A percentile compares a stretch with the other conserved stretches of the same genome.
Conservation (phyloP, 352 stramenopile species). For the Thalassiosira exigua region DNA sequence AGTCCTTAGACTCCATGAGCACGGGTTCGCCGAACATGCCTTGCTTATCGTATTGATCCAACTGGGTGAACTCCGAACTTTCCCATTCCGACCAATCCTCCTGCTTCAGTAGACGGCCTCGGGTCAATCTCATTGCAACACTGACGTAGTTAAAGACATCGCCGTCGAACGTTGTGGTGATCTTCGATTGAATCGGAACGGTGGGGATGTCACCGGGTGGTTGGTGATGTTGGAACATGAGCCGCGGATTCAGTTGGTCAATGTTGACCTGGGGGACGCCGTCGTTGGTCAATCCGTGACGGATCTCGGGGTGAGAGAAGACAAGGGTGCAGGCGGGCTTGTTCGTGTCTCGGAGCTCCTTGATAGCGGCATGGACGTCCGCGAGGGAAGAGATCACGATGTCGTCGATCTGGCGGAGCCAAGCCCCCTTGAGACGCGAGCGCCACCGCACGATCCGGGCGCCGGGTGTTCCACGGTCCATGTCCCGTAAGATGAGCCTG, state of each 20-base stretch:
- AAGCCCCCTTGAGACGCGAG: constrained; percentile 9
- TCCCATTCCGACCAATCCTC: constrained; percentile 54
- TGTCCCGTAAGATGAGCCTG: constrained; percentile 2
- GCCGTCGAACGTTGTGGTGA: no score
- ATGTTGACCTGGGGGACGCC: constrained; percentile 32
- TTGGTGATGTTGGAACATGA: not conserved
- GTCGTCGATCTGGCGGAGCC: constrained; percentile 7
- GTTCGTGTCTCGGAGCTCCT: not conserved
- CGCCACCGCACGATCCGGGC: constrained; percentile 9
- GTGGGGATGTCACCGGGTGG: no score
- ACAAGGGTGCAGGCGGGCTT: not conserved
- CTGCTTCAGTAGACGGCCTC: not conserved
- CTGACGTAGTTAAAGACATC: no score
- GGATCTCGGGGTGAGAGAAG: constrained; percentile 26
- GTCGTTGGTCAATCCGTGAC: constrained; percentile 16
- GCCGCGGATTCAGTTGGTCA: constrained; percentile 28
- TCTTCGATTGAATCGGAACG: no score
- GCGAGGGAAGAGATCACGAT: not conserved
- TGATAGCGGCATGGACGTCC: not conserved
- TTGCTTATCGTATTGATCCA: constrained; percentile 57
- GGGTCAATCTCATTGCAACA: no score
- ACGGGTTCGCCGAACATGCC: constrained; percentile 56
- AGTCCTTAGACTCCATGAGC: not conserved
- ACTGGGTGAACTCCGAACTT: constrained; percentile 41
- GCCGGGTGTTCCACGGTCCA: not conserved